Evolutionary conservation across 2,329 filamentous ascomycete species (phyloP).

Genomic region (Calonectria leucothoes): DNA sequence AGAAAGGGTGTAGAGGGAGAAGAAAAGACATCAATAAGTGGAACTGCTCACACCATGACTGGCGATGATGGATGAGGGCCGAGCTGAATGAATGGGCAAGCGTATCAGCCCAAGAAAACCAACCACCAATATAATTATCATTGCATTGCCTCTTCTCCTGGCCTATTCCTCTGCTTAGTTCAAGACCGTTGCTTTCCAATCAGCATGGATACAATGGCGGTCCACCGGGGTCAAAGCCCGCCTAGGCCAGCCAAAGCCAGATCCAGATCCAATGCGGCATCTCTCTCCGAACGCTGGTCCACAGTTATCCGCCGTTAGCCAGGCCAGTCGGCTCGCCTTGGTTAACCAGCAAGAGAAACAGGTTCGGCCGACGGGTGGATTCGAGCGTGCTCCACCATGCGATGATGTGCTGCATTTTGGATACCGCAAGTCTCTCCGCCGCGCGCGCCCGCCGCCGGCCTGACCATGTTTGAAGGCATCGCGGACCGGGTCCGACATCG

Average conservation of each 20-base stretch:
- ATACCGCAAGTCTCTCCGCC: neutral
- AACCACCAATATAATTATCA: neutral
- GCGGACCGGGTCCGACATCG: conserved; percentile 35
- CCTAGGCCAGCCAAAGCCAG: neutral
- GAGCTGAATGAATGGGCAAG: neutral
- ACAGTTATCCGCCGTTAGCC: conserved; percentile 36
- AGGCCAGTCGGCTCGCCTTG: neutral
- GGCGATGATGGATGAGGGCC: neutral
- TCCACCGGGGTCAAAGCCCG: neutral
- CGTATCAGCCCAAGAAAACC: neutral
- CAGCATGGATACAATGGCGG: neutral
- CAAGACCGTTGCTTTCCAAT: neutral
- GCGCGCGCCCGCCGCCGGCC: neutral
- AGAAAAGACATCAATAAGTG: neutral
- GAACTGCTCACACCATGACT: neutral
- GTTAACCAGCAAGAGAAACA: neutral
- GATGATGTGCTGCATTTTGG: neutral
- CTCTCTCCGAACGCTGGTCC: conserved; percentile 19
- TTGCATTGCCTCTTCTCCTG: neutral
- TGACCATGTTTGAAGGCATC: conserved; percentile 27
- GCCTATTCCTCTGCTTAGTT: neutral
- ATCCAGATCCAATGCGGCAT: neutral
- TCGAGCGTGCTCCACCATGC: neutral
- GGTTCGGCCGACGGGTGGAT: neutral
- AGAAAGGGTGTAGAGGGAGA: neutral